Percentiles rank a stretch among this genome's conserved stretches.
phyloP scores from a whole-genome alignment of 306 rosid species.

The Vigna trinervia region DNA sequence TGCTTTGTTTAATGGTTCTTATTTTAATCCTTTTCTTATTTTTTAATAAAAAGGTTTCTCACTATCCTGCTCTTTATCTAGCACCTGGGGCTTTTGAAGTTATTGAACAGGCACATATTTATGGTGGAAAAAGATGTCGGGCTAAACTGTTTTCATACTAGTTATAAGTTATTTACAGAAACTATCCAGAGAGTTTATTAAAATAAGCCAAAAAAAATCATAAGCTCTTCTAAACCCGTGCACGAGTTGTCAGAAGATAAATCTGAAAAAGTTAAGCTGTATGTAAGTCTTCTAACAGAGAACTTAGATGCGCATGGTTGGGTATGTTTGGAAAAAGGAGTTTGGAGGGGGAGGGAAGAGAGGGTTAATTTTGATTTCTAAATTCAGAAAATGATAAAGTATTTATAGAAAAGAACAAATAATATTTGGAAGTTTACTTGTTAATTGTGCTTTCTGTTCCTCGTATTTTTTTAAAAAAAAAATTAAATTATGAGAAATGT shows the following conservation, averaged over 20 bases:
- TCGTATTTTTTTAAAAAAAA: neutral
- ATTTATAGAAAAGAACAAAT: neutral
- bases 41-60: neutral
- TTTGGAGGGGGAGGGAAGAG: neutral
- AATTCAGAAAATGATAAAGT: neutral
- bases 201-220: neutral
- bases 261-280: neutral
- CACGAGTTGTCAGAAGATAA: neutral
- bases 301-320: neutral
- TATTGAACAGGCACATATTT: neutral
- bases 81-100: conserved; percentile 9
- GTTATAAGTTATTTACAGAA: neutral
- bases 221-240: neutral
- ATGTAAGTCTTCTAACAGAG: neutral
- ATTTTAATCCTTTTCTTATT: neutral
- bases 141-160: neutral
- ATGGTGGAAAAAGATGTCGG: neutral
- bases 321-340: neutral
- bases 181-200: neutral
- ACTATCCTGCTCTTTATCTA: neutral
- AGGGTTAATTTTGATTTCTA: neutral
- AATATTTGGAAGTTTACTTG: neutral
- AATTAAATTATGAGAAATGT: neutral
- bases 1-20: neutral
- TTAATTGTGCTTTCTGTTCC: neutral